phyloP scores from a whole-genome alignment of 306 rosid genomes.

The Citrullus colocynthis region DNA sequence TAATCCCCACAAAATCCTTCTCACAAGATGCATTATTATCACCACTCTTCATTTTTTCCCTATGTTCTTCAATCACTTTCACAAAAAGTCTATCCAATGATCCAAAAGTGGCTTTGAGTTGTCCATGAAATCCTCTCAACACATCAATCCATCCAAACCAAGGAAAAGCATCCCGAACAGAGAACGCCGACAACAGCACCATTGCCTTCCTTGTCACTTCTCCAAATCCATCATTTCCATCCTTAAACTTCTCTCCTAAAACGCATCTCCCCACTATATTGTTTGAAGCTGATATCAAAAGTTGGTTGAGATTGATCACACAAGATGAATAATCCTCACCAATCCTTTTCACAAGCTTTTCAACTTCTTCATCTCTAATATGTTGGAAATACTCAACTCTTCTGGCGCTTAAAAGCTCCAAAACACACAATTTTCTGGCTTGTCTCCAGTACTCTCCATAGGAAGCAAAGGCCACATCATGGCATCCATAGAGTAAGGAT shows the following conservation, averaged over 20 bases:
- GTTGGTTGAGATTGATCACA: background rate
- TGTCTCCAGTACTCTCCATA: constrained; percentile 22
- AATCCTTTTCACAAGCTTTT: background rate
- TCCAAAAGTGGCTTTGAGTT: background rate
- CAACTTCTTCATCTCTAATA: constrained; percentile 10
- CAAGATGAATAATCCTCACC: background rate
- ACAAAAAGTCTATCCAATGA: constrained; percentile 18
- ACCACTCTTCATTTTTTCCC: background rate
- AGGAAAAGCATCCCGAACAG: constrained; percentile 27
- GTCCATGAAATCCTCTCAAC: constrained; percentile 9
- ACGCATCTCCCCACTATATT: background rate
- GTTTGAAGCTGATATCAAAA: background rate
- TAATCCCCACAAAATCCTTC: constrained; percentile 9
- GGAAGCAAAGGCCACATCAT: background rate
- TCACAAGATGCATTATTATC: background rate
- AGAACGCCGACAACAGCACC: background rate
- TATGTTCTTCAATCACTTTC: constrained; percentile 20
- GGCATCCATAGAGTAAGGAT: background rate
- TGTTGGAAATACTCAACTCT: background rate
- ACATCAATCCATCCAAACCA: constrained; percentile 27
- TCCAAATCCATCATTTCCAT: background rate
- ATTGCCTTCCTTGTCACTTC: background rate
- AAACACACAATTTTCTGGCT: background rate
- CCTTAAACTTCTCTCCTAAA: constrained; percentile 1
- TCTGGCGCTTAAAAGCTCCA: background rate